Evolutionary conservation across 2,329 filamentous ascomycete genomes (phyloP).

Genomic region (Blastomyces parvus): DNA sequence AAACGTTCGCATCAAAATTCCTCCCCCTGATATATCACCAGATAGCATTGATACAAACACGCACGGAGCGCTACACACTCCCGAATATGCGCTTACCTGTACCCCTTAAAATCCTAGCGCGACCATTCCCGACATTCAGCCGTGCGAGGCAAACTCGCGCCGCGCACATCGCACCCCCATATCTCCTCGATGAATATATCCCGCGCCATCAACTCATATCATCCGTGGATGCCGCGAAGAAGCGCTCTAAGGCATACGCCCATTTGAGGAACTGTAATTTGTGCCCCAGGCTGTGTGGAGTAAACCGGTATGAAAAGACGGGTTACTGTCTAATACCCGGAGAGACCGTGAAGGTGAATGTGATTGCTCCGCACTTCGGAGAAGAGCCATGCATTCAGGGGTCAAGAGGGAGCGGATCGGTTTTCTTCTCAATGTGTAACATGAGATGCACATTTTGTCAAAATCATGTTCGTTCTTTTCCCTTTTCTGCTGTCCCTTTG

Average conservation of each 20-base stretch:
- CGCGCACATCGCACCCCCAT: conserved; percentile 46
- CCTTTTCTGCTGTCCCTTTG: not conserved
- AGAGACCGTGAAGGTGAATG: conserved; percentile 66
- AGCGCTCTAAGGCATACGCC: conserved; percentile 62
- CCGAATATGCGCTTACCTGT: not conserved
- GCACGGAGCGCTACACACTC: not conserved
- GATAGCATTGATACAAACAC: not conserved
- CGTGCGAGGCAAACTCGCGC: not conserved
- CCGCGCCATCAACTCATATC: conserved; percentile 63
- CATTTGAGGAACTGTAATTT: conserved; percentile 73
- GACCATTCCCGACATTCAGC: not conserved
- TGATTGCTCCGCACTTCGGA: conserved; percentile 76
- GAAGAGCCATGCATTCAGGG: conserved; percentile 79
- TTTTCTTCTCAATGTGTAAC: conserved; percentile 74
- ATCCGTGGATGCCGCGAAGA: conserved; percentile 59
- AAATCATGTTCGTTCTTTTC: conserved; percentile 46
- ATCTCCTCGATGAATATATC: conserved; percentile 64
- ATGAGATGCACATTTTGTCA: conserved; percentile 66
- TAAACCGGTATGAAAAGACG: conserved; percentile 71
- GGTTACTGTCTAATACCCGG: conserved; percentile 69
- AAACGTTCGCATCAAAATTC: not conserved
- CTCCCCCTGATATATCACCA: not conserved
- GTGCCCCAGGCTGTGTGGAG: conserved; percentile 65
- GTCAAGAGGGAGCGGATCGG: conserved; percentile 66
- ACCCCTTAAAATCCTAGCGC: not conserved